Base-by-base conservation (phyloP, 2,329 filamentous ascomycete genomes). In the Paraphoma chrysanthemicola region DNA sequence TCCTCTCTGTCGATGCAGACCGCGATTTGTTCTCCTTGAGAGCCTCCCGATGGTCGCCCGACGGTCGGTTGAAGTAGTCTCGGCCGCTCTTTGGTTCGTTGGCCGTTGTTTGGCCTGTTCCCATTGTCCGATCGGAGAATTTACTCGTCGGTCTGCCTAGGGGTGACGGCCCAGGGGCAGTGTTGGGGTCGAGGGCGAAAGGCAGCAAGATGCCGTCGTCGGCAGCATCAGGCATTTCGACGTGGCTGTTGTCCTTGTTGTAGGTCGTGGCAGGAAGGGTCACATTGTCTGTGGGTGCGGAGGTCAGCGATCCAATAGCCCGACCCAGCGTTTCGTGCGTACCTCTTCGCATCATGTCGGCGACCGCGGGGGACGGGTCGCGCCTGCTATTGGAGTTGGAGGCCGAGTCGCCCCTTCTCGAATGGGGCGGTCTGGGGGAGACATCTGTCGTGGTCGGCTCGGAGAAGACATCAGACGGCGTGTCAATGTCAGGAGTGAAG, bases 231-330 rank as follows among this genome's bases (percentile, higher is more conserved):
- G 87, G 86, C 5, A 80, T 79, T 54, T 88, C 80, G 2, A 91
- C 94, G 68, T 90, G 90, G 55, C 90, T 86, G 67, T 91, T 91
- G 68, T 89, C 91, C 64, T 90, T 87, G 56, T 53, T 62, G 76
- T 96, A 96, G 7, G 85, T 91, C 46, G 87, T 89, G 1, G 90
- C 85, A 3, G 92, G 91, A 16, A 96, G 81, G 3, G 88, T 88
- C 28, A 92, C 81, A 31, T 86, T 88, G 57, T 88, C 86, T 81
- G 56, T 49, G 39, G 39, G 14, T n/a, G 39, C 16, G 8, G 39
- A 42, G 11, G 8, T 16, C 39, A 42, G 39, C 39, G n/a, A 9
- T 42, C 23, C 23, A 3, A 23, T 23, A 5, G 23, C 5, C 23
- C 23, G 23, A 23, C 23, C 23, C 23, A 5, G 23, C 23, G 23